These are phyloP conservation scores for Guadua angustifolia DNA, from an alignment of 176 grass and related monocot species.

Conservation along the genomic window DNA sequence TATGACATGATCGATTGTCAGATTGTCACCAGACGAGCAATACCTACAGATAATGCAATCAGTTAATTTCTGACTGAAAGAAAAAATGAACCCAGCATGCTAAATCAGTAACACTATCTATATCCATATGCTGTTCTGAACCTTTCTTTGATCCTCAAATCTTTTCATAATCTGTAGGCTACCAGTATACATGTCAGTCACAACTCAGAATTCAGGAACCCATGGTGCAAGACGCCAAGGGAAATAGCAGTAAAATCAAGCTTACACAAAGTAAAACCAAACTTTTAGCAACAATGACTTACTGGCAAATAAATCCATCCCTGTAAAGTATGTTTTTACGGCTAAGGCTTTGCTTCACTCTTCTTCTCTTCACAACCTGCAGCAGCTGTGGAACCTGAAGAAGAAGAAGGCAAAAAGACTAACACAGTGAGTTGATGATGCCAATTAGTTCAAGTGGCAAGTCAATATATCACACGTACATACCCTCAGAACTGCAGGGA, in stretches of 20 bases:
- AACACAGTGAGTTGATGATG: conserved; percentile 10
- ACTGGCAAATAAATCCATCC: conserved; percentile 93
- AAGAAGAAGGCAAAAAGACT: neutral
- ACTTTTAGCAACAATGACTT: conserved; percentile 50
- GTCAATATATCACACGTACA: neutral
- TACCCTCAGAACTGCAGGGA: conserved; percentile 92
- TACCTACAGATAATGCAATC: conserved; percentile 58
- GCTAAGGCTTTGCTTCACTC: conserved; percentile 74
- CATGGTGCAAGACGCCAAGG: neutral
- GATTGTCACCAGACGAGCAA: conserved; percentile 73
- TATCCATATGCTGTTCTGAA: neutral
- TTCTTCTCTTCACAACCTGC: conserved; percentile 82
- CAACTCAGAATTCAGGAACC: neutral
- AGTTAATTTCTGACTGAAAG: neutral
- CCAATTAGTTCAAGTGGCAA: neutral
- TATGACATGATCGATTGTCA: conserved; percentile 96
- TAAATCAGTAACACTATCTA: neutral
- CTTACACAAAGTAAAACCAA: neutral
- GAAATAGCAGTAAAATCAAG: neutral
- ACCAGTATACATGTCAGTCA: neutral
- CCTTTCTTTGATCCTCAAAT: conserved; percentile 6
- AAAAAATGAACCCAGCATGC: neutral
- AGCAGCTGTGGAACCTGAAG: conserved; percentile 86
- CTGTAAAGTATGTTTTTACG: conserved; percentile 82
- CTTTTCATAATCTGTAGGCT: neutral